Percentiles rank a stretch among this genome's conserved stretches.
Conservation (phyloP, 345 rosid species). For the Rhodamnia argentea region DNA sequence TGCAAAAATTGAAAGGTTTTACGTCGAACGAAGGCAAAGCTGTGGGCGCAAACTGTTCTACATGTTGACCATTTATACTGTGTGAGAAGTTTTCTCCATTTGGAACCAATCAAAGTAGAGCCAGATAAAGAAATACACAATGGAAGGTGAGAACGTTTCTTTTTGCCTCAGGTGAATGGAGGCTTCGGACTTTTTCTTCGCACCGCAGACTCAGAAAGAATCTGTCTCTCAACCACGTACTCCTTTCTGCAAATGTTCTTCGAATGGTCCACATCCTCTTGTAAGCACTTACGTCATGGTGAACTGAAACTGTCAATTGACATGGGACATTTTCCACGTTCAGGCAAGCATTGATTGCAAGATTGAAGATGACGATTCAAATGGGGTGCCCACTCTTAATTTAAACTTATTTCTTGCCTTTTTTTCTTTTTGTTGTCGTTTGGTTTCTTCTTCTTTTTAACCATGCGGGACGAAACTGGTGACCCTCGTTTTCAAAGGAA, state of each 20-base stretch:
- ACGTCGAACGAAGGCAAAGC: neutral
- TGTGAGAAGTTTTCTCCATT: neutral
- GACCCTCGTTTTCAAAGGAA: no score
- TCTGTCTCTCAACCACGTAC: neutral
- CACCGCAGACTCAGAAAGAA: neutral
- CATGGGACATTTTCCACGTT: neutral
- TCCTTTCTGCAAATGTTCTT: neutral
- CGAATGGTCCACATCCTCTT: neutral
- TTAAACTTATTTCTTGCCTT: no score
- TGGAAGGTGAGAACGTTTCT: neutral
- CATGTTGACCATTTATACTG: neutral
- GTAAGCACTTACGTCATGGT: neutral
- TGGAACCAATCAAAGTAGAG: neutral
- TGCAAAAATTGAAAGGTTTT: neutral
- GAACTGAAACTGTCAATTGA: neutral
- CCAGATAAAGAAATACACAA: neutral
- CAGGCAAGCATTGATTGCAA: neutral
- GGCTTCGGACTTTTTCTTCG: neutral
- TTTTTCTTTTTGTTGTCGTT: no score
- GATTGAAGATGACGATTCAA: neutral
- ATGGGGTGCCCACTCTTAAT: no score
- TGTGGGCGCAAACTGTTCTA: neutral
- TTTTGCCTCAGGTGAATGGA: neutral
- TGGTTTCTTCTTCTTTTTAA: no score
- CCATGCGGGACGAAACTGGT: no score